phyloP scores from a whole-genome alignment of 805 yeast genomes.

The Barnettozyma sp. region DNA sequence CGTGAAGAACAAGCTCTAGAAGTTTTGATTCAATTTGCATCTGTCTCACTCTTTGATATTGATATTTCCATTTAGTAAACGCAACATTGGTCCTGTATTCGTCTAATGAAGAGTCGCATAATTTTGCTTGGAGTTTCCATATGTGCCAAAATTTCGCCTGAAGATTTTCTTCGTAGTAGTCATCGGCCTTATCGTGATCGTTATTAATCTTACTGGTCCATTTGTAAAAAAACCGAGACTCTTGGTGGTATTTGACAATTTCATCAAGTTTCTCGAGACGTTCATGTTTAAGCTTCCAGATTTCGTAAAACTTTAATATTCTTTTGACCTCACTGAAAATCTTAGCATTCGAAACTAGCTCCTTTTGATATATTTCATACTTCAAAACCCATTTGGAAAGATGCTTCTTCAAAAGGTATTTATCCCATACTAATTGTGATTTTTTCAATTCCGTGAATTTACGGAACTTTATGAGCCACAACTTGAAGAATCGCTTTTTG shows the following conservation, averaged over 20 bases:
- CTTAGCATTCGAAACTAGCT: conserved; percentile 17
- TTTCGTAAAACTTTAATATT: conserved; percentile 15
- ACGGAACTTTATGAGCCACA: conserved; percentile 19
- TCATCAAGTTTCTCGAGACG: conserved; percentile 9
- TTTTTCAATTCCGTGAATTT: conserved; percentile 14
- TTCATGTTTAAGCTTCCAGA: conserved; percentile 17
- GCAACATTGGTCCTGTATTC: background rate
- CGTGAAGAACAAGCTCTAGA: conserved; percentile 19
- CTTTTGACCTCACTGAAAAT: conserved; percentile 14
- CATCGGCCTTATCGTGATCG: conserved; percentile 5
- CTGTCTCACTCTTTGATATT: background rate
- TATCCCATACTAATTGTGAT: conserved; percentile 15
- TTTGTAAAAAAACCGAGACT: conserved; percentile 12
- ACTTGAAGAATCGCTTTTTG: conserved; percentile 7
- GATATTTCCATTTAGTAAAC: conserved; percentile 13
- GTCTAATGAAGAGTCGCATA: background rate
- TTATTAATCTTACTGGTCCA: conserved; percentile 14
- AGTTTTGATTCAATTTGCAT: conserved; percentile 13
- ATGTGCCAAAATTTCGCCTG: conserved; percentile 3
- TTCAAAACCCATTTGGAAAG: conserved; percentile 11
- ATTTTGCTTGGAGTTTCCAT: conserved; percentile 11
- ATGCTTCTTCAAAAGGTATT: conserved; percentile 16
- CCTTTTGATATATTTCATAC: conserved; percentile 12
- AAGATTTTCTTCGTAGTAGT: conserved; percentile 5
- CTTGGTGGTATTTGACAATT: conserved; percentile 12